Percentiles rank a stretch among this genome's conserved stretches.
These are phyloP conservation scores for Neurospora sp. DNA, from an alignment of 495 filamentous ascomycete genomes.

Conservation along the genomic window DNA sequence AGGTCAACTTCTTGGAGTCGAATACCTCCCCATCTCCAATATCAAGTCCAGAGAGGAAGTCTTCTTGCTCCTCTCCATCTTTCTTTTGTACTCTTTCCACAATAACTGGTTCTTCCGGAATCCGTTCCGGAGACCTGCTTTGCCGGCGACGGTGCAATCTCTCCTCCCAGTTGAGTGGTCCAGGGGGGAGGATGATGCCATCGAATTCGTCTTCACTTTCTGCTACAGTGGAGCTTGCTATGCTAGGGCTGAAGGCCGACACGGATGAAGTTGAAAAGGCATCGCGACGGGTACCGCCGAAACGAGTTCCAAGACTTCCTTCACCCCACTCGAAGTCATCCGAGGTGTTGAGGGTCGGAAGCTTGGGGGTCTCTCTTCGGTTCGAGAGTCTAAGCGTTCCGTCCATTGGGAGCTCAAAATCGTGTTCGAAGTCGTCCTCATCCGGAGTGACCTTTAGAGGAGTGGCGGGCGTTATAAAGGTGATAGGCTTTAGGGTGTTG, in stretches of 20 bases:
- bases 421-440: constrained; percentile 64
- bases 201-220: constrained; percentile 94
- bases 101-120: constrained; percentile 20
- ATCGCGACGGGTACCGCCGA: constrained; percentile 74
- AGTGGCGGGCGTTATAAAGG: constrained; percentile 47
- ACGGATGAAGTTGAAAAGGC: constrained; percentile 71
- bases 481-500: constrained; percentile 40
- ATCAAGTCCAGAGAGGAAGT: constrained; percentile 81
- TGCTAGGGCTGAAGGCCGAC: constrained; percentile 81
- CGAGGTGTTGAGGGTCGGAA: constrained; percentile 42
- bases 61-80: constrained; percentile 49
- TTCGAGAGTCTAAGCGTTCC: constrained; percentile 51
- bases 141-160: constrained; percentile 61
- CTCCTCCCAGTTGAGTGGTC: constrained; percentile 69
- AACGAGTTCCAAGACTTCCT: constrained; percentile 78
- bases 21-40: constrained; percentile 77
- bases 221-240: constrained; percentile 79
- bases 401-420: constrained; percentile 61
- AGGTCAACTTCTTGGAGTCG: constrained; percentile 62
- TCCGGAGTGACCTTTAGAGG: constrained; percentile 31
- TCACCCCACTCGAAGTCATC: constrained; percentile 93
- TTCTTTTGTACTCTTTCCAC: constrained; percentile 13
- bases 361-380: constrained; percentile 47
- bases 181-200: constrained; percentile 73
- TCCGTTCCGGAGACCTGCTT: constrained; percentile 36